Evolutionary conservation across 1,284 basidiomycete genomes (phyloP).

Genomic region (Ustilago shanxiensis): DNA sequence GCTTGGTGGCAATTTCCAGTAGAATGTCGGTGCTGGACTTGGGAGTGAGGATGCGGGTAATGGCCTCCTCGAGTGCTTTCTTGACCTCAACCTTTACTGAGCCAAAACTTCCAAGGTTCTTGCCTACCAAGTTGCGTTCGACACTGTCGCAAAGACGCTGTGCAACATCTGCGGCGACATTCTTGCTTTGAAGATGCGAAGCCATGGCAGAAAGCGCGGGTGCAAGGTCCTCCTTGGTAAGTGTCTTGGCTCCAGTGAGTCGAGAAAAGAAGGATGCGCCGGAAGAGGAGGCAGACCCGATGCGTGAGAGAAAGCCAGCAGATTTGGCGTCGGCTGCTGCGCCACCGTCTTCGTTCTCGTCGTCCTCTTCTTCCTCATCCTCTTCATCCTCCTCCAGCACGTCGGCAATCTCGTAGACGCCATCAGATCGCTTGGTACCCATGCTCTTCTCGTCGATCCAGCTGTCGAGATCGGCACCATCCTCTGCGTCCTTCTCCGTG

Average conservation of each 20-base stretch:
- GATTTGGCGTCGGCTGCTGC: slow-evolving; percentile 38
- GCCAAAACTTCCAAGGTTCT: slow-evolving; percentile 71
- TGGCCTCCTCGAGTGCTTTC: slow-evolving; percentile 82
- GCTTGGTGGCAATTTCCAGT: slow-evolving; percentile 76
- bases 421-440: slow-evolving; percentile 83
- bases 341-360: slow-evolving; percentile 72
- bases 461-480: slow-evolving; percentile 69
- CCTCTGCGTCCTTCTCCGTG: slow-evolving; percentile 73
- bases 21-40: slow-evolving; percentile 96
- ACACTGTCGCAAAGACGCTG: slow-evolving; percentile 95
- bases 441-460: slow-evolving; percentile 78
- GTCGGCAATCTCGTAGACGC: slow-evolving; percentile 92
- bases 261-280: slow-evolving; percentile 71
- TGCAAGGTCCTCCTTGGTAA: slow-evolving; percentile 85
- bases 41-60: slow-evolving; percentile 94
- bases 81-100: slow-evolving; percentile 85
- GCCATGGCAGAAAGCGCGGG: slow-evolving; percentile 95
- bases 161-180: slow-evolving; percentile 94
- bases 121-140: slow-evolving; percentile 87
- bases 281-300: slow-evolving; percentile 65
- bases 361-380: slow-evolving; percentile 75
- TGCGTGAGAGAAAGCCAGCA: slow-evolving; percentile 75
- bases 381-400: slow-evolving; percentile 73
- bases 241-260: slow-evolving; percentile 78
- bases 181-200: slow-evolving; percentile 97